phyloP scores from a whole-genome alignment of 1,284 basidiomycete species.

The Jaminaea rosea region DNA sequence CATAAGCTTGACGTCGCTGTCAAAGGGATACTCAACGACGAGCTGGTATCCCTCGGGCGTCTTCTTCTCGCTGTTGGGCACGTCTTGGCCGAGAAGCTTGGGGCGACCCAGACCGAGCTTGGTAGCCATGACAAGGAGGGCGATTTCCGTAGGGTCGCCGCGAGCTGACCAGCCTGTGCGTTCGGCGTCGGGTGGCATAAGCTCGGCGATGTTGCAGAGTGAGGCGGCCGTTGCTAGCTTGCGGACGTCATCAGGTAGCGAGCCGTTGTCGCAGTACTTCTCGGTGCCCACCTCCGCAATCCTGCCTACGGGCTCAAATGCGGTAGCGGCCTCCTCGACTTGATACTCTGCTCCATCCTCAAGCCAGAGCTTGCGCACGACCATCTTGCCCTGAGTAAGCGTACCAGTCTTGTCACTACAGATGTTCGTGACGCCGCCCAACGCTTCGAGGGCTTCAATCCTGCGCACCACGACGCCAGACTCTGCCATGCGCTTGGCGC shows the following conservation, averaged over 20 bases:
- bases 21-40: constrained; percentile 40
- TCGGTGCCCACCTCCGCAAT: too few species aligned
- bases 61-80: not conserved
- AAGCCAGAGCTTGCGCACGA: constrained; percentile 30
- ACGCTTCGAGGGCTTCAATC: constrained; percentile 37
- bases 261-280: not conserved
- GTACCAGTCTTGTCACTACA: constrained; percentile 43
- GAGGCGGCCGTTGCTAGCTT: constrained; percentile 27
- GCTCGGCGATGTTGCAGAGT: constrained; percentile 36
- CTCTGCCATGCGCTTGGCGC: constrained; percentile 39
- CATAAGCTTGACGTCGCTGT: constrained; percentile 44
- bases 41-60: constrained; percentile 11
- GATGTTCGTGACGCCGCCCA: constrained; percentile 32
- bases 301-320: constrained; percentile 26
- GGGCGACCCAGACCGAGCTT: constrained; percentile 23
- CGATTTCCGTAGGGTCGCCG: constrained; percentile 39
- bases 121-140: constrained; percentile 29
- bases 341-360: constrained; percentile 10
- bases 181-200: constrained; percentile 15
- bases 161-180: constrained; percentile 16
- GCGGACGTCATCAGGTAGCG: constrained; percentile 12
- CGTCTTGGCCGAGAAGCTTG: constrained; percentile 5
- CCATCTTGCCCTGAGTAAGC: constrained; percentile 41
- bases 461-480: constrained; percentile 37
- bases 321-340: constrained; percentile 25